Percentiles rank a stretch among this genome's conserved stretches.
phyloP scores from a whole-genome alignment of 2,329 filamentous ascomycete genomes.

The Fonsecaea pedrosoi region DNA sequence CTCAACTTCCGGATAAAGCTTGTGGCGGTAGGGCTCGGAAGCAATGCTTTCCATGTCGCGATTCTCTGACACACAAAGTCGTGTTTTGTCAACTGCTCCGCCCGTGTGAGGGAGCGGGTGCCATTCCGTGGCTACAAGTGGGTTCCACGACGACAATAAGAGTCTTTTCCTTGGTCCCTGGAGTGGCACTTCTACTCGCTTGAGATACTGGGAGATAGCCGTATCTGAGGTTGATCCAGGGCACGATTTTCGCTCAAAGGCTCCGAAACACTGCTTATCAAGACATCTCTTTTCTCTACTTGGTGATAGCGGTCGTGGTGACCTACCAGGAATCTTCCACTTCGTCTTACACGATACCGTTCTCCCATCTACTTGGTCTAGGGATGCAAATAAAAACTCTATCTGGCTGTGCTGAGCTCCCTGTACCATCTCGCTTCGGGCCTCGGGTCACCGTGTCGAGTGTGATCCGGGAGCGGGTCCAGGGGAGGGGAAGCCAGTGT shows the following conservation, averaged over 20 bases:
- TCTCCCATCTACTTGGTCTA: conserved; percentile 3
- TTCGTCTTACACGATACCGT: neutral
- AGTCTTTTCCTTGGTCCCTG: neutral
- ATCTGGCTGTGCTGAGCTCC: conserved; percentile 4
- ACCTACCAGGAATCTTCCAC: neutral
- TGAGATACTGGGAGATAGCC: conserved; percentile 1
- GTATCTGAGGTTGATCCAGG: neutral
- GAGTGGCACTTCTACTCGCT: neutral
- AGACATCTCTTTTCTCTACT: neutral
- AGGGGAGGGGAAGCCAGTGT: conserved; percentile 7
- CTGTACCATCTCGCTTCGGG: conserved; percentile 18
- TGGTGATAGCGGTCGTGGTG: neutral
- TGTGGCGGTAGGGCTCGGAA: conserved; percentile 7
- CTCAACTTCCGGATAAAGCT: conserved; percentile 11
- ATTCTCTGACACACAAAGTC: conserved; percentile 6
- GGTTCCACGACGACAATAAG: neutral
- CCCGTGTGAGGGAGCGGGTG: neutral
- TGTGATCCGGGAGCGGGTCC: conserved; percentile 2
- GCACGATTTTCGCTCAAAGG: neutral
- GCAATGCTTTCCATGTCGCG: neutral
- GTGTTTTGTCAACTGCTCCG: conserved; percentile 4
- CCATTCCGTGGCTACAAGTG: neutral
- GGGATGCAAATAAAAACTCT: conserved; percentile 6
- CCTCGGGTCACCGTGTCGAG: conserved; percentile 9
- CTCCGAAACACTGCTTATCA: neutral